Base-by-base conservation (phyloP, 2,329 filamentous ascomycete species). In the Botrytis fragariae region DNA sequence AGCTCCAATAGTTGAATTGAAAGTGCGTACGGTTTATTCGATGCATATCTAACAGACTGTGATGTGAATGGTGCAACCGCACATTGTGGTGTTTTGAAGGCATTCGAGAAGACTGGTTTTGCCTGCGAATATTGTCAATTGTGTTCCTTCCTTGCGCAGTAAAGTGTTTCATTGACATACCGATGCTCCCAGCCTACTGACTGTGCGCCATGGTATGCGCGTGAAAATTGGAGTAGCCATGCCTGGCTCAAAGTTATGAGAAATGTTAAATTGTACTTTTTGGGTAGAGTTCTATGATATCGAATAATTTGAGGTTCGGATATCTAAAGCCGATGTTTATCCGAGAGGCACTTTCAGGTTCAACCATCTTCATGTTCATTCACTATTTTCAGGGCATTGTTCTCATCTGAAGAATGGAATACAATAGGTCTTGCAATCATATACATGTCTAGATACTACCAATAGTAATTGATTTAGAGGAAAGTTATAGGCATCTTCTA, bases 161-260 rank as follows among this genome's bases (percentile, higher is more conserved):
- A 60, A n/a, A 12, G 22, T 18, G 25, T 12, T 51, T 48, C 25
- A 45, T 48, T 37, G 22, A 35, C 74, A 69, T 57, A 77, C 76
- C 51, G 72, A 74, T 51, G 57, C 37, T 54, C 75, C 39, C 63
- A 69, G 42, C 29, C 63, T 75, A 69, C 51, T 75, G 25, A 79
- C 54, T 67, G 73, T 69, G 64, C 77, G 73, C 77, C 74, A 77
- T 48, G 77, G 78, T 70, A 79, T 72, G 62, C 78, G 78, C 71
- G 77, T 73, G 32, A 76, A 72, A 71, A 74, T 71, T 70, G 77
- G 39, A 64, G 77, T 77, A 22, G 78, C 77, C 78, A 80, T 79
- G 72, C 29, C 72, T 72, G 69, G 72, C 72, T 68, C 42, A 32
- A 51, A 64, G 51, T 69, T 48, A 18, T 68, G 63, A 29, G 18